phyloP scores from a whole-genome alignment of 495 filamentous ascomycete genomes.

The Penicillium desertorum region DNA sequence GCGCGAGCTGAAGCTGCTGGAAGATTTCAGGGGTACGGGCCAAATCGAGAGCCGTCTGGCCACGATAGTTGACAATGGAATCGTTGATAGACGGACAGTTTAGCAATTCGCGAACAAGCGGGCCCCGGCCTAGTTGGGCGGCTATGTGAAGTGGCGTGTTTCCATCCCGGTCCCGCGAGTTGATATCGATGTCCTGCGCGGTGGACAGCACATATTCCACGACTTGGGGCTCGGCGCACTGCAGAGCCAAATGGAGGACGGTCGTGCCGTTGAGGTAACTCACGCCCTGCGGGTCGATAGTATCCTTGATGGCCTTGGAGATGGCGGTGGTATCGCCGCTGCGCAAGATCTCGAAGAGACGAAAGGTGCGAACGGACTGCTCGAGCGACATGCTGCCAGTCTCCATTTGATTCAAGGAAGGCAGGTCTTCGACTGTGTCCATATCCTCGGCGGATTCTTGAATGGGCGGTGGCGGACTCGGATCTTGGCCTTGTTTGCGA shows the following conservation, averaged over 20 bases:
- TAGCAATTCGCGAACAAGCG: constrained; percentile 77
- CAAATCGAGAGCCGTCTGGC: constrained; percentile 83
- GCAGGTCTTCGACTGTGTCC: constrained; percentile 35
- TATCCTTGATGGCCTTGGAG: constrained; percentile 79
- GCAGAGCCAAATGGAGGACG: constrained; percentile 90
- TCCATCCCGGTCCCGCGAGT: constrained; percentile 85
- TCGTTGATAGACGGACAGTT: constrained; percentile 82
- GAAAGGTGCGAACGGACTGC: constrained; percentile 90
- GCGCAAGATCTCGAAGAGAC: constrained; percentile 86
- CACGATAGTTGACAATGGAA: constrained; percentile 82
- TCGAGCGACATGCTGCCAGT: constrained; percentile 65
- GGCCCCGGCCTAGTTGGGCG: constrained; percentile 72
- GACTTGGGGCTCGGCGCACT: constrained; percentile 92
- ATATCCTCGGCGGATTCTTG: constrained; percentile 31
- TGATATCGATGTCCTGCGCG: constrained; percentile 69
- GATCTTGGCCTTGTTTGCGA: constrained; percentile 27
- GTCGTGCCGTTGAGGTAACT: constrained; percentile 72
- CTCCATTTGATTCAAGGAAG: constrained; percentile 34
- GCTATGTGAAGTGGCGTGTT: constrained; percentile 93
- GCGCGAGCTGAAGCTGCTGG: constrained; percentile 87
- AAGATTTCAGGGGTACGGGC: constrained; percentile 91
- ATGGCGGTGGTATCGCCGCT: constrained; percentile 90
- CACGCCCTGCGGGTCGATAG: constrained; percentile 46
- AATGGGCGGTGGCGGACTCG: constrained; percentile 25
- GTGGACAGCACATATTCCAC: constrained; percentile 91